These are phyloP conservation scores for Marchantia paleacea DNA, from an alignment of 225 moss, liverwort and hornwort genomes.

Conservation along the genomic window DNA sequence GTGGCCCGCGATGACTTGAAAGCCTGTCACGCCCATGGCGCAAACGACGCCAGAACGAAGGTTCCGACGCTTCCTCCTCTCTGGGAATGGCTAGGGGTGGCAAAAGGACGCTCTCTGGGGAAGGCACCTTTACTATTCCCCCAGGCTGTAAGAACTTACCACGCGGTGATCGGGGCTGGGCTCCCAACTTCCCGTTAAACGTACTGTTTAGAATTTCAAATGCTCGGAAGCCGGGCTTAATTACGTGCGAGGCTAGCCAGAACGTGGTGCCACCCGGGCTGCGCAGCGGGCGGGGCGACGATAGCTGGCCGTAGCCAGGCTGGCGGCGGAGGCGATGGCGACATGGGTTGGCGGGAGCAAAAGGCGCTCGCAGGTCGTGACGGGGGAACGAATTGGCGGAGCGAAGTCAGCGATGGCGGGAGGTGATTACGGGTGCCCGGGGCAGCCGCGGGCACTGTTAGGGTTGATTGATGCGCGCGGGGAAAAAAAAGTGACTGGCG, in stretches of 20 bases:
- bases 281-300: background rate
- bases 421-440: background rate
- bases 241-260: background rate
- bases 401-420: slow-evolving; percentile 9
- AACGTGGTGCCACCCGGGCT: background rate
- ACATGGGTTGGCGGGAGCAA: background rate
- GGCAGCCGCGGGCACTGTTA: background rate
- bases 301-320: slow-evolving; percentile 1
- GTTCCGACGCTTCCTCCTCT: background rate
- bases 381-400: slow-evolving; percentile 1
- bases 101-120: too few relatives aligned
- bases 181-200: slow-evolving; percentile 19
- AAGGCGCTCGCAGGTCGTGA: background rate
- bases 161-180: background rate
- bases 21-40: background rate
- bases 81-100: background rate
- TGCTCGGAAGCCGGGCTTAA: background rate
- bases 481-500: background rate
- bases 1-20: background rate
- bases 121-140: background rate
- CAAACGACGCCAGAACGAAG: background rate
- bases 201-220: slow-evolving; percentile 2
- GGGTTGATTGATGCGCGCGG: background rate
- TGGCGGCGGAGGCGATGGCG: background rate
- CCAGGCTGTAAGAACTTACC: background rate